Evolutionary conservation across 148 eudicot genomes (phyloP), one percentile per base, ranked within the genome.

Genomic region (Rheum nobile): DNA sequence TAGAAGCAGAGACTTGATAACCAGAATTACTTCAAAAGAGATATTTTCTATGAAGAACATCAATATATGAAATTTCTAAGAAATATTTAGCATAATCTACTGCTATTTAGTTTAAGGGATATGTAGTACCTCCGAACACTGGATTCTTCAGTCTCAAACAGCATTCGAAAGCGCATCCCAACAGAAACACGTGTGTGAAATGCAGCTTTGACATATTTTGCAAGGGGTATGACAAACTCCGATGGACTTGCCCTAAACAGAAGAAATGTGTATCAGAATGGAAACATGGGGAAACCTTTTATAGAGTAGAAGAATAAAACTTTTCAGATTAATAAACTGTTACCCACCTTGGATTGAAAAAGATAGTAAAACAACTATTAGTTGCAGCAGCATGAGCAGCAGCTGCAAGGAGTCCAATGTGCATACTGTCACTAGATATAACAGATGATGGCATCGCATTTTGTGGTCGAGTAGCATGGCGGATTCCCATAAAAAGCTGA

Each of bases 111-210:
- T 24, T 22, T 61, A 8, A 21, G 29, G 71, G 57, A 35, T 8
- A 61, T 74, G 61, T 4, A 59, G 8, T 85, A 89, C 94, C 94
- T 82, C 47, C 94, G 85, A 38, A 89, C 89, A 82, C 91, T 89
- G 47, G 95, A 89, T 75, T 89, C 95, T 78, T 89, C 95, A 42
- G 95, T 89, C 77, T 89, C 95, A 79, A 89, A 89, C 42, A 89
- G 84, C 95, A 89, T 89, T 74, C 95, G 83, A 71, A 89, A 89
- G 61, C 95, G 91, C 95, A 89, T 89, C 55, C 95, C 95, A n/a
- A 89, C 91, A 77, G 95, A 86, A 72, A 89, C 87, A 67, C 95
- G 85, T n/a, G 89, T 89, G 77, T 89, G 95, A 76, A 84, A 87
- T 59, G 86, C 89, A 16, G 95, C 91, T 79, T 89, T 89, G 17